Conservation (phyloP, 2,329 filamentous ascomycete species). For the Fusarium anthophilum region DNA sequence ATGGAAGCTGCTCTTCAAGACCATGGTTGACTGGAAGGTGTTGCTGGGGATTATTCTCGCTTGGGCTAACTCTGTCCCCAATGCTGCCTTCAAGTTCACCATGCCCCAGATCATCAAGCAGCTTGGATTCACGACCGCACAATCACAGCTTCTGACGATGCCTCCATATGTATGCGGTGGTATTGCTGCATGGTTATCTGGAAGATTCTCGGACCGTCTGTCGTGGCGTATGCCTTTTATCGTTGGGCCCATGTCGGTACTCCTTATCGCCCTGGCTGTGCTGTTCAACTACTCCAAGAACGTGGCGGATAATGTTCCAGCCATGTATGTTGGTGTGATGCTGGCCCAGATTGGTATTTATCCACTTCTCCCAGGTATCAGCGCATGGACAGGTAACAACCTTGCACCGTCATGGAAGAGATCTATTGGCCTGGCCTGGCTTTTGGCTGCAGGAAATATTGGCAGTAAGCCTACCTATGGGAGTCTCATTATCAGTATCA, state of each 20-base stretch:
- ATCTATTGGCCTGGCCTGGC: slow-evolving; percentile 38
- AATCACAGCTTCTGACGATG: slow-evolving; percentile 43
- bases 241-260: slow-evolving; percentile 41
- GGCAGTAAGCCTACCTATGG: slow-evolving; percentile 28
- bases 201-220: slow-evolving; percentile 47
- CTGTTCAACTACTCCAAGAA: slow-evolving; percentile 48
- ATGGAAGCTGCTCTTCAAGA: slow-evolving; percentile 39
- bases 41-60: slow-evolving; percentile 45
- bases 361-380: slow-evolving; percentile 43
- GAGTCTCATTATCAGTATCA: background rate
- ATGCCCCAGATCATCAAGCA: slow-evolving; percentile 51
- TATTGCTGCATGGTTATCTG: slow-evolving; percentile 41
- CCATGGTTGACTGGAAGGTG: slow-evolving; percentile 55
- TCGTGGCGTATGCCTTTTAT: slow-evolving; percentile 53
- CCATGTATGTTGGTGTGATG: slow-evolving; percentile 21
- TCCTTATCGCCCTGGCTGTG: slow-evolving; percentile 47
- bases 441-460: slow-evolving; percentile 35
- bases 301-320: slow-evolving; percentile 48
- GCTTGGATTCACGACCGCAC: slow-evolving; percentile 49
- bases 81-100: slow-evolving; percentile 41
- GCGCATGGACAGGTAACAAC: slow-evolving; percentile 40
- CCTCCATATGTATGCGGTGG: slow-evolving; percentile 49
- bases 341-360: slow-evolving; percentile 42
- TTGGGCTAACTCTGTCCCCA: slow-evolving; percentile 42
- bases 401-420: slow-evolving; percentile 37